Conservation (phyloP, 371 early-diverging fungal genomes). For the Actinomortierella ambigua region DNA sequence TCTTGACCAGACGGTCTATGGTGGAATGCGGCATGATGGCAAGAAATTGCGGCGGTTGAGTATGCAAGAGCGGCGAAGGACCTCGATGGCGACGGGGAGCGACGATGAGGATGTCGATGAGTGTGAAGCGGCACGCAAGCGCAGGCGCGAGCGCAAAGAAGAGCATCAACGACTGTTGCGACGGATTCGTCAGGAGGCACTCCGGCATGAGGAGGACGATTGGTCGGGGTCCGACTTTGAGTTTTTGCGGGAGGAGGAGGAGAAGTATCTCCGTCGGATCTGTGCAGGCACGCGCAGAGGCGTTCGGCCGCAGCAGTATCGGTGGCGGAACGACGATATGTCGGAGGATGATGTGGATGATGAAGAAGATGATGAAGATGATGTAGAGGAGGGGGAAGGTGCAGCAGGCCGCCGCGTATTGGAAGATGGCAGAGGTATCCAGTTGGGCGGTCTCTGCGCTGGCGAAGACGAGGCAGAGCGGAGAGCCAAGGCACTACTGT, state of each 20-base stretch:
- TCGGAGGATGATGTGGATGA: not conserved
- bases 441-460: not conserved
- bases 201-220: constrained; percentile 19
- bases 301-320: constrained; percentile 4
- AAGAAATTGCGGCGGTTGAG: constrained; percentile 4
- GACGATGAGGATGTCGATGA: not conserved
- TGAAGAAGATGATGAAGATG: not conserved
- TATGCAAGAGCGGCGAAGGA: constrained; percentile 2
- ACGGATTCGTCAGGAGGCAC: too few relatives aligned
- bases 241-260: constrained; percentile 25
- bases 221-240: constrained; percentile 40
- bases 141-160: constrained; percentile 18
- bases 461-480: constrained; percentile 1
- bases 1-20: constrained; percentile 6
- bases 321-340: not conserved
- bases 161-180: not conserved
- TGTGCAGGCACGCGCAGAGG: constrained; percentile 7
- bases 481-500: constrained; percentile 13
- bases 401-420: not conserved
- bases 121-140: constrained; percentile 3
- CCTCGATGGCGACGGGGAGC: not conserved
- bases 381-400: not conserved
- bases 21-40: constrained; percentile 8
- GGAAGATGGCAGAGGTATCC: not conserved
- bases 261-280: constrained; percentile 26